These are phyloP conservation scores for Globisporangium sylvaticum DNA, from an alignment of 352 stramenopile genomes.

Conservation along the genomic window DNA sequence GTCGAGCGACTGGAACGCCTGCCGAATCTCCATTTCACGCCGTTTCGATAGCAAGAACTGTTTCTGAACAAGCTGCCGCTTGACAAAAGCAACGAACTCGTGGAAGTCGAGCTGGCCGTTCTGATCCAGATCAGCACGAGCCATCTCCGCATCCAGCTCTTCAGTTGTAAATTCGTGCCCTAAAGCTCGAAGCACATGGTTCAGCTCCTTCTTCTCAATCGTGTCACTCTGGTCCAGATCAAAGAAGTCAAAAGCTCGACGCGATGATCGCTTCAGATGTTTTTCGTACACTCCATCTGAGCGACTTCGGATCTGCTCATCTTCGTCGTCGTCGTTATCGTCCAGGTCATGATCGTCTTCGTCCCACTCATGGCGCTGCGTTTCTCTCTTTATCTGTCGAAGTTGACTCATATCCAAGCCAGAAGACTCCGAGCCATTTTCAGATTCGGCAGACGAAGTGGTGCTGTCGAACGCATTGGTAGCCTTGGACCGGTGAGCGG, in stretches of 20 bases:
- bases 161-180: slow-evolving; percentile 67
- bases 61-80: slow-evolving; percentile 51
- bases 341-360: background rate
- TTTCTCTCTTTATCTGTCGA: slow-evolving; percentile 24
- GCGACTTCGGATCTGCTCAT: slow-evolving; percentile 20
- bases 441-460: slow-evolving; percentile 12
- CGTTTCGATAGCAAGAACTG: slow-evolving; percentile 52
- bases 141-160: slow-evolving; percentile 63
- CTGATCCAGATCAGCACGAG: slow-evolving; percentile 48
- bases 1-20: slow-evolving; percentile 67
- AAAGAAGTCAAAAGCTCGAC: slow-evolving; percentile 75
- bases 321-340: slow-evolving; percentile 11
- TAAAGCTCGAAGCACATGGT: slow-evolving; percentile 58
- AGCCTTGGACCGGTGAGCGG: background rate
- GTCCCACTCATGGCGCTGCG: background rate
- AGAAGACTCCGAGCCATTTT: slow-evolving; percentile 20
- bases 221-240: slow-evolving; percentile 63
- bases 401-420: slow-evolving; percentile 44
- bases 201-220: slow-evolving; percentile 69
- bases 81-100: slow-evolving; percentile 72
- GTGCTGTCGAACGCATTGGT: background rate
- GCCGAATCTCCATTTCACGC: slow-evolving; percentile 70
- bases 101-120: slow-evolving; percentile 73
- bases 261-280: slow-evolving; percentile 54
- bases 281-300: slow-evolving; percentile 65